Evolutionary conservation across 2,329 filamentous ascomycete genomes (phyloP).

Genomic region (Lachnellula suecica): DNA sequence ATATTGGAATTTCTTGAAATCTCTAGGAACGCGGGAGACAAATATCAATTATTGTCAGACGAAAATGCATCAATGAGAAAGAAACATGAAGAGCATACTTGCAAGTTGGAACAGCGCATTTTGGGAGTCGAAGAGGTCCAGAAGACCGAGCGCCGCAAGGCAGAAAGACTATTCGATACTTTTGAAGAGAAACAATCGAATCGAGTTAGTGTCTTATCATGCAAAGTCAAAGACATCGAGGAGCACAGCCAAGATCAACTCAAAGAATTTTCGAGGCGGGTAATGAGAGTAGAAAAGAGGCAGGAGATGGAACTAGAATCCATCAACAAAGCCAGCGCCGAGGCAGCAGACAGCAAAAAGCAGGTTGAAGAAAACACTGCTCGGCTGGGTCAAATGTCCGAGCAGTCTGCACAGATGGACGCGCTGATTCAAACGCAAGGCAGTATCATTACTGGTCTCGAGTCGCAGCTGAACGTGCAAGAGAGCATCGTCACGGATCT

Average conservation of each 20-base stretch:
- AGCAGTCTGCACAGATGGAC: neutral
- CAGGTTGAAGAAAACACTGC: neutral
- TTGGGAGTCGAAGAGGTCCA: neutral
- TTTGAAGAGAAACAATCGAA: slow-evolving; percentile 1
- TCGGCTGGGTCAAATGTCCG: neutral
- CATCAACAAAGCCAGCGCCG: neutral
- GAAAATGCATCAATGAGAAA: neutral
- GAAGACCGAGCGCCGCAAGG: neutral
- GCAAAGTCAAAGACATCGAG: neutral
- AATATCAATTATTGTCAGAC: neutral
- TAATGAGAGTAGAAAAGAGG: neutral
- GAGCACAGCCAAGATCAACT: neutral
- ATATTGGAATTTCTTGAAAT: neutral
- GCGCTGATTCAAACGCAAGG: neutral
- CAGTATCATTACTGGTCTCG: neutral
- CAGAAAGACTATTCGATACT: neutral
- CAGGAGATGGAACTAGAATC: neutral
- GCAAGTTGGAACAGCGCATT: neutral
- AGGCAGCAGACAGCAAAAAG: neutral
- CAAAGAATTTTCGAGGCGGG: neutral
- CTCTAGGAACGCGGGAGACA: neutral
- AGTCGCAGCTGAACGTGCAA: neutral
- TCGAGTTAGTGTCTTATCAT: neutral
- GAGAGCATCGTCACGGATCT: neutral
- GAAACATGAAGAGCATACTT: neutral